phyloP scores from a whole-genome alignment of 2,329 filamentous ascomycete genomes.

The Colletotrichum sidae region DNA sequence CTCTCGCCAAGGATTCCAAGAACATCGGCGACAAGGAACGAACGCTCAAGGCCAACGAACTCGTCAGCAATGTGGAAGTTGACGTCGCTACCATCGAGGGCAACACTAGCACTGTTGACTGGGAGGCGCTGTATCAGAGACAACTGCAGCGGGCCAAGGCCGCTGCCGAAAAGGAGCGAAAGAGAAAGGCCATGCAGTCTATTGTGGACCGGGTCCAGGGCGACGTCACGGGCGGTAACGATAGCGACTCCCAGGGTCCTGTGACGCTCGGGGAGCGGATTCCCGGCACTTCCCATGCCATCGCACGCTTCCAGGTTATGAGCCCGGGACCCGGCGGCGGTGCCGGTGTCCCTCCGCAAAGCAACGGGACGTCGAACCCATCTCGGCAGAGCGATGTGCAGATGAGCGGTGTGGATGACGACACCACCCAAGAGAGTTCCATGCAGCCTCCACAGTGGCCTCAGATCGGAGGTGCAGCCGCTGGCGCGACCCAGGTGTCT shows the following conservation, averaged over 20 bases:
- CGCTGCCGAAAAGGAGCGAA: slow-evolving; percentile 69
- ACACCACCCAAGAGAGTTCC: slow-evolving; percentile 57
- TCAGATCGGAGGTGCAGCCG: slow-evolving; percentile 53
- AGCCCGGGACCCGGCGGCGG: slow-evolving; percentile 70
- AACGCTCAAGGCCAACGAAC: slow-evolving; percentile 88
- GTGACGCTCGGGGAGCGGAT: slow-evolving; percentile 74
- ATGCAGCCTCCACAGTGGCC: slow-evolving; percentile 60
- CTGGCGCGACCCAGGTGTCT: slow-evolving; percentile 69
- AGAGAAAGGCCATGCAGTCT: slow-evolving; percentile 71
- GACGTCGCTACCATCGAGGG: slow-evolving; percentile 84
- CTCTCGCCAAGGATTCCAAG: slow-evolving; percentile 85
- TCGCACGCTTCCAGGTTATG: slow-evolving; percentile 65
- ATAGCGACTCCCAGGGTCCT: slow-evolving; percentile 66
- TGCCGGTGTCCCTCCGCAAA: slow-evolving; percentile 54
- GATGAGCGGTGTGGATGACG: slow-evolving; percentile 69
- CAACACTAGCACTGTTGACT: slow-evolving; percentile 76
- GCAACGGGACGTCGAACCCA: slow-evolving; percentile 68
- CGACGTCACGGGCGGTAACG: slow-evolving; percentile 62
- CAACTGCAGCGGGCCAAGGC: slow-evolving; percentile 74
- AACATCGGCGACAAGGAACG: slow-evolving; percentile 85
- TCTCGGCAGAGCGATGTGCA: slow-evolving; percentile 66
- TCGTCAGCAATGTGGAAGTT: slow-evolving; percentile 92
- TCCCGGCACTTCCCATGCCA: slow-evolving; percentile 63
- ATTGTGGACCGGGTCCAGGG: slow-evolving; percentile 62
- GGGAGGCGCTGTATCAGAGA: slow-evolving; percentile 82